Percentiles rank a stretch among this genome's conserved stretches.
Conservation (phyloP, 2,329 filamentous ascomycete genomes). For the Alternaria rosae region DNA sequence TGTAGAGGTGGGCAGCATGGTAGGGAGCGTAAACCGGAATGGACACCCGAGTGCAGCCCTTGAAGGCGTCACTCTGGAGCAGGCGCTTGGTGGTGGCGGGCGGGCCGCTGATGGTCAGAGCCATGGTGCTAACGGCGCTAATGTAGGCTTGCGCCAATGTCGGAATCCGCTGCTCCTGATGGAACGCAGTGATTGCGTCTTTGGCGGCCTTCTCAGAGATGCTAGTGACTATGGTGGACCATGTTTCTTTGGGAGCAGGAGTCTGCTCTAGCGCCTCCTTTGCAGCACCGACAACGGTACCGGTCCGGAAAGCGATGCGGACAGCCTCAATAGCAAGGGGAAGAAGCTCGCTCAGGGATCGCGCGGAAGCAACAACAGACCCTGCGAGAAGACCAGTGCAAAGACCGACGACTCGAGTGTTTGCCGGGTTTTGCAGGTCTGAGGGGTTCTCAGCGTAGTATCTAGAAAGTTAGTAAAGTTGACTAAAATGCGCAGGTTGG, state of each 20-base stretch:
- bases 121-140: slow-evolving; percentile 66
- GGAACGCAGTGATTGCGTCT: slow-evolving; percentile 64
- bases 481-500: background rate
- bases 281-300: slow-evolving; percentile 55
- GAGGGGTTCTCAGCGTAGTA: slow-evolving; percentile 62
- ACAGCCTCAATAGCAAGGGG: slow-evolving; percentile 69
- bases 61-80: slow-evolving; percentile 59
- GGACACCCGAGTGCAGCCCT: slow-evolving; percentile 59
- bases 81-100: slow-evolving; percentile 62
- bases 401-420: slow-evolving; percentile 66
- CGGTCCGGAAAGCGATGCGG: slow-evolving; percentile 71
- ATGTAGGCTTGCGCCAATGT: slow-evolving; percentile 62
- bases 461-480: slow-evolving; percentile 38
- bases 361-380: slow-evolving; percentile 69
- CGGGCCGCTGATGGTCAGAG: slow-evolving; percentile 66
- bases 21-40: slow-evolving; percentile 67
- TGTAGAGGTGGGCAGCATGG: slow-evolving; percentile 65
- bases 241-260: slow-evolving; percentile 65
- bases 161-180: slow-evolving; percentile 61
- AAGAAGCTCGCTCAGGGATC: slow-evolving; percentile 67
- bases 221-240: slow-evolving; percentile 71
- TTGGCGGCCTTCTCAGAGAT: slow-evolving; percentile 61
- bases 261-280: slow-evolving; percentile 60
- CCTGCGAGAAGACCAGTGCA: slow-evolving; percentile 76
- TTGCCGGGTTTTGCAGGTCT: slow-evolving; percentile 60